phyloP scores from a whole-genome alignment of 352 stramenopile genomes.

The Phytopythium kandeliae region DNA sequence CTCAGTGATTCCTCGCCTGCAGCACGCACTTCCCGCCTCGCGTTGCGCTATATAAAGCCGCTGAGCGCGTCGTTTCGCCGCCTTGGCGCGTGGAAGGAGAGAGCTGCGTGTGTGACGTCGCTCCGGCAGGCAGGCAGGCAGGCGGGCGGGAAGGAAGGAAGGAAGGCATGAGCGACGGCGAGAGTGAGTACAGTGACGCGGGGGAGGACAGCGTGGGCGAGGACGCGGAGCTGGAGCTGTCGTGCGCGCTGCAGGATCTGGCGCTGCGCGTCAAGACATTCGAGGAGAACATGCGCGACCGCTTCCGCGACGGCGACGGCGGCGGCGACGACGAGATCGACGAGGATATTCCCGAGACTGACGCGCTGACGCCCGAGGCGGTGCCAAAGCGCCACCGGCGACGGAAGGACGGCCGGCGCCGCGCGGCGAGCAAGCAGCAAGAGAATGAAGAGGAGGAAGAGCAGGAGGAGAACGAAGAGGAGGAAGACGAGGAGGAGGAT shows the following conservation, averaged over 20 bases:
- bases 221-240: conserved; percentile 70
- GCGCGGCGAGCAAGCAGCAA: conserved; percentile 16
- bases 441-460: too few relatives aligned
- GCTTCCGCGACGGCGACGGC: conserved; percentile 34
- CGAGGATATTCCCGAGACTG: conserved; percentile 54
- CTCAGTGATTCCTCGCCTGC: too few relatives aligned
- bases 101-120: too few relatives aligned
- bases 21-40: too few relatives aligned
- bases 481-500: conserved; percentile 17
- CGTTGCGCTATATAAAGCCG: too few relatives aligned
- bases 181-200: conserved; percentile 23
- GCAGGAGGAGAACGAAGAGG: conserved; percentile 26
- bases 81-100: too few relatives aligned
- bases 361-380: conserved; percentile 12
- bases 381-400: conserved; percentile 12
- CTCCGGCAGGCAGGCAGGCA: too few relatives aligned
- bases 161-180: background rate
- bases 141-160: too few relatives aligned
- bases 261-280: conserved; percentile 59
- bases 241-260: conserved; percentile 67
- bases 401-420: conserved; percentile 8
- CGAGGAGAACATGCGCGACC: conserved; percentile 62
- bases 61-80: too few relatives aligned
- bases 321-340: conserved; percentile 53
- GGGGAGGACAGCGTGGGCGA: conserved; percentile 57